Conservation (phyloP, 805 yeast genomes). For the Ascoidea tarda region DNA sequence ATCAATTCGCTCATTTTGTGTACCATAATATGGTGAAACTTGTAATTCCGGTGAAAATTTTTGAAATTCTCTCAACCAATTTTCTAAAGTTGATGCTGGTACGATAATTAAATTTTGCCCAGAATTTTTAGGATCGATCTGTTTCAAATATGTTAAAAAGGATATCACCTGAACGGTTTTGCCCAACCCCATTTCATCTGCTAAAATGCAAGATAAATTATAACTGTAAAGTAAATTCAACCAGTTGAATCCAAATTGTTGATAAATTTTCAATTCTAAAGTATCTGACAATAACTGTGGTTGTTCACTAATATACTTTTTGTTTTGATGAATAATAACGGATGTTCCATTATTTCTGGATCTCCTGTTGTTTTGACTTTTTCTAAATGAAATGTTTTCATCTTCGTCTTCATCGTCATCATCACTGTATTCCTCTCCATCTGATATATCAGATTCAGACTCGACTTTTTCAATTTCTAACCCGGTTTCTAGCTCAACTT, state of each 20-base stretch:
- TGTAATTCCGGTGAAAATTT: slow-evolving; percentile 72
- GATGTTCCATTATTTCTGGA: slow-evolving; percentile 10
- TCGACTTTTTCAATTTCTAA: neutral
- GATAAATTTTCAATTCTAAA: slow-evolving; percentile 70
- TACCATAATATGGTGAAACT: slow-evolving; percentile 91
- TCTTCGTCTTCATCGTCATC: slow-evolving; percentile 21
- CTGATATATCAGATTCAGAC: neutral
- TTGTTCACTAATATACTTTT: slow-evolving; percentile 46
- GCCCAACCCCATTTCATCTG: slow-evolving; percentile 98
- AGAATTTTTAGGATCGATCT: slow-evolving; percentile 29
- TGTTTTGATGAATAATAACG: slow-evolving; percentile 7
- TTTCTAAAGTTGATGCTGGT: slow-evolving; percentile 92
- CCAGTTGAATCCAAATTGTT: slow-evolving; percentile 97
- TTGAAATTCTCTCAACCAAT: slow-evolving; percentile 91
- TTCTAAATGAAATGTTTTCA: slow-evolving; percentile 14
- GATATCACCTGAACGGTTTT: slow-evolving; percentile 95
- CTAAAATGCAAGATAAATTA: slow-evolving; percentile 79
- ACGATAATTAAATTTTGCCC: slow-evolving; percentile 93
- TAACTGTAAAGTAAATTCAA: slow-evolving; percentile 63
- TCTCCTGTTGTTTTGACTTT: slow-evolving; percentile 15
- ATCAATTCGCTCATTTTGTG: slow-evolving; percentile 72
- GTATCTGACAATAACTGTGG: slow-evolving; percentile 55
- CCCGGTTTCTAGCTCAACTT: neutral
- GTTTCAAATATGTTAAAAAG: slow-evolving; percentile 74
- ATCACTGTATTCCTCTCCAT: slow-evolving; percentile 16